A percentile compares a stretch with the other conserved stretches of the same genome.
Conservation (phyloP, 306 rosid species). For the Cucumis cinereus region DNA sequence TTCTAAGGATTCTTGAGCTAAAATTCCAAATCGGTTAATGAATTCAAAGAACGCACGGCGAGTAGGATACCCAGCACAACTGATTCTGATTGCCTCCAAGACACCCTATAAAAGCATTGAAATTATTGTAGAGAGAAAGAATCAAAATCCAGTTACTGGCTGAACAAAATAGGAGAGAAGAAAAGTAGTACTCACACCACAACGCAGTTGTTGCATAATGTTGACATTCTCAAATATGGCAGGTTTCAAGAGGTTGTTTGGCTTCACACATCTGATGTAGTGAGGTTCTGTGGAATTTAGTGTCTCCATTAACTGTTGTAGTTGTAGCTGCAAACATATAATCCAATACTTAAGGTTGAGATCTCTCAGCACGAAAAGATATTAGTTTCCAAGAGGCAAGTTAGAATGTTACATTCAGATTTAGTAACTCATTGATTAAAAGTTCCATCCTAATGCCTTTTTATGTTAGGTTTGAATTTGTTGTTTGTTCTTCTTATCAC, state of each 20-base stretch:
- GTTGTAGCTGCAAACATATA: slow-evolving; percentile 73
- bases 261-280: slow-evolving; percentile 96
- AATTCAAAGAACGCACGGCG: slow-evolving; percentile 86
- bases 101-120: slow-evolving; percentile 64
- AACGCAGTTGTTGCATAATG: slow-evolving; percentile 97
- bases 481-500: neutral
- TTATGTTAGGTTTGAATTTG: neutral
- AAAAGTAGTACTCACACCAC: slow-evolving; percentile 75
- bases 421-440: neutral
- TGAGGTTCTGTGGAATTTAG: slow-evolving; percentile 93
- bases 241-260: slow-evolving; percentile 93
- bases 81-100: slow-evolving; percentile 96
- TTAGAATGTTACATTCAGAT: neutral
- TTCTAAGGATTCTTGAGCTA: slow-evolving; percentile 66
- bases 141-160: slow-evolving; percentile 7
- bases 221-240: slow-evolving; percentile 88
- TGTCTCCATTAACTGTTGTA: slow-evolving; percentile 82
- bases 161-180: slow-evolving; percentile 17
- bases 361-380: neutral
- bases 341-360: neutral
- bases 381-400: neutral
- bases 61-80: slow-evolving; percentile 99
- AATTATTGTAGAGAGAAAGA: slow-evolving; percentile 4
- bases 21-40: slow-evolving; percentile 67
- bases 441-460: neutral